Conservation (phyloP, 352 stramenopile genomes). For the Globisporangium parvum region DNA sequence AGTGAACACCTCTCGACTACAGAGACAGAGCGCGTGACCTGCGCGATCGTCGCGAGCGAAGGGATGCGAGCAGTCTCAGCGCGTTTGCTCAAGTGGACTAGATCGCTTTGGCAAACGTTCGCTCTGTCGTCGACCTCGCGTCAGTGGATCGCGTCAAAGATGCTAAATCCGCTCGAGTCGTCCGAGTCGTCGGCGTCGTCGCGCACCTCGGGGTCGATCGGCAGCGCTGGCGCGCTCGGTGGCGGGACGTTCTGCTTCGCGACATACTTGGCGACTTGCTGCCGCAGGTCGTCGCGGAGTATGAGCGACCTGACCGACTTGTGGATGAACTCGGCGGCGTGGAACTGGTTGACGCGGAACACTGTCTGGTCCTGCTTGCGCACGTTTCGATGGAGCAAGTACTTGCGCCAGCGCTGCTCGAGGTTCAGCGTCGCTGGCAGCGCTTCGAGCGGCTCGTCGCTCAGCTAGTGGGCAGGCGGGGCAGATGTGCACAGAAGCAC, state of each 20-base stretch:
- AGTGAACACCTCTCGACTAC: too few relatives aligned
- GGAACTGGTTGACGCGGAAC: constrained; percentile 51
- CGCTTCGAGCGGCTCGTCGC: constrained; percentile 40
- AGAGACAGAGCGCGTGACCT: too few relatives aligned
- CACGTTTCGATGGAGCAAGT: constrained; percentile 40
- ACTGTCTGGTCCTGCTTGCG: constrained; percentile 42
- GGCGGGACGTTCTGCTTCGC: neutral
- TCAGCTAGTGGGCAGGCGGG: too few relatives aligned
- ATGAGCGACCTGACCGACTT: constrained; percentile 40
- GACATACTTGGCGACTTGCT: constrained; percentile 32
- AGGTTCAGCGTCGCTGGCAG: constrained; percentile 43
- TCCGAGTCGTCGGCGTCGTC: neutral
- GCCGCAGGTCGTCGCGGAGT: constrained; percentile 44
- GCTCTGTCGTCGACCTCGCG: too few relatives aligned
- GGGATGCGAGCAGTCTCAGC: too few relatives aligned
- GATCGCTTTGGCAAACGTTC: too few relatives aligned
- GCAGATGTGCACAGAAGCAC: too few relatives aligned
- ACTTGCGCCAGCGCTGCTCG: constrained; percentile 56
- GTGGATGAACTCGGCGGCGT: constrained; percentile 36
- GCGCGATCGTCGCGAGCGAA: too few relatives aligned
- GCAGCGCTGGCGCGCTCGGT: neutral
- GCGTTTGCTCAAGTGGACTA: too few relatives aligned
- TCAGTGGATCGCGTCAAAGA: constrained; percentile 1
- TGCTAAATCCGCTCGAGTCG: constrained; percentile 1
- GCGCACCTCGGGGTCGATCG: too few relatives aligned